phyloP scores from a whole-genome alignment of 192 early-diverging fungal genomes.

The Backusella morwellensis region DNA sequence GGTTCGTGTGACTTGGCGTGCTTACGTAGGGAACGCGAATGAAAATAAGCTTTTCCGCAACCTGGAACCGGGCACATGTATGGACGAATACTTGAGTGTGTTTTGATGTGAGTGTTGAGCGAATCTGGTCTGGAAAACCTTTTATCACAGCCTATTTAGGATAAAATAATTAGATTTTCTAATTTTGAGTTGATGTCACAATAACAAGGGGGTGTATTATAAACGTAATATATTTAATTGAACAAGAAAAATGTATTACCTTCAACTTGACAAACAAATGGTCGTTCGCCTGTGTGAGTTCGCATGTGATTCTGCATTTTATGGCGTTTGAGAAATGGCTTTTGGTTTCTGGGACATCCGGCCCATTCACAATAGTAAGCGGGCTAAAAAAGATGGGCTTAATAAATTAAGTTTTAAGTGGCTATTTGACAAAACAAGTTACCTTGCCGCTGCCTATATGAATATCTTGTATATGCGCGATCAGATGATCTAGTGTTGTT shows the following conservation, averaged over 20 bases:
- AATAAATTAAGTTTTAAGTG: neutral
- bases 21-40: constrained; percentile 54
- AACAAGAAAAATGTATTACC: neutral
- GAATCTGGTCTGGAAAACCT: constrained; percentile 69
- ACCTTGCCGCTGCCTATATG: constrained; percentile 58
- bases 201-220: neutral
- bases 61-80: constrained; percentile 44
- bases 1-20: constrained; percentile 51
- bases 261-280: constrained; percentile 41
- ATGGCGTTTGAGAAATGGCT: constrained; percentile 66
- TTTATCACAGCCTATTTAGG: constrained; percentile 53
- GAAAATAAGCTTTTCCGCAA: constrained; percentile 57
- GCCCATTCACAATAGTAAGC: constrained; percentile 48
- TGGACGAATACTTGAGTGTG: constrained; percentile 49
- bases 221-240: neutral
- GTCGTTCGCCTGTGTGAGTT: constrained; percentile 71
- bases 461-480: constrained; percentile 44
- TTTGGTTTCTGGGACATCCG: constrained; percentile 44
- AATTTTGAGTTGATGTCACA: neutral
- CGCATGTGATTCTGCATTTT: constrained; percentile 70
- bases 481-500: constrained; percentile 23
- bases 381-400: constrained; percentile 22
- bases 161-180: constrained; percentile 5
- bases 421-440: neutral
- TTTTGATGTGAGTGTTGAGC: constrained; percentile 63